Evolutionary conservation across 192 early-diverging fungal species (phyloP).

Genomic region (Umbelopsis isabellina): DNA sequence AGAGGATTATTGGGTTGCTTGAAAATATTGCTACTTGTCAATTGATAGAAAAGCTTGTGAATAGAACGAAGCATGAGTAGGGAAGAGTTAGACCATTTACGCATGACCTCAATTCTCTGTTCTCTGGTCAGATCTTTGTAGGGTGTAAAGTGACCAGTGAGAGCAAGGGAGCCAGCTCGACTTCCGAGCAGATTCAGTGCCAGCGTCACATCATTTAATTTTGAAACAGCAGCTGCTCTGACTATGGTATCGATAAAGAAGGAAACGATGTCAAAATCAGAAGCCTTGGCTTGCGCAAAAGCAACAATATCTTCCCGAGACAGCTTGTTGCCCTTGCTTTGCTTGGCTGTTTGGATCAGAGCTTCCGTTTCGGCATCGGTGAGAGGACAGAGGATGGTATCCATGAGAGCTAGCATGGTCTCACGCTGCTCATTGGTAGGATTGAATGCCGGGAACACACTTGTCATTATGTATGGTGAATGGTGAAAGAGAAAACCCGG

Average conservation of each 20-base stretch:
- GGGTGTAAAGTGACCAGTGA: conserved; percentile 33
- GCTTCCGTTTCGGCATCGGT: conserved; percentile 36
- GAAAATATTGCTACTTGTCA: conserved; percentile 33
- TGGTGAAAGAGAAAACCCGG: background rate
- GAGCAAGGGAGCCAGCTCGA: conserved; percentile 30
- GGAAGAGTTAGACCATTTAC: conserved; percentile 27
- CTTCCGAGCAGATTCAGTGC: conserved; percentile 39
- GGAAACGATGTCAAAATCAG: conserved; percentile 26
- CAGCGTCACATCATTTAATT: conserved; percentile 17
- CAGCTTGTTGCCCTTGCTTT: conserved; percentile 28
- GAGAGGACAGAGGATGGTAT: conserved; percentile 53
- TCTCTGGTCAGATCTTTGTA: conserved; percentile 35
- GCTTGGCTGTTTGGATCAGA: conserved; percentile 34
- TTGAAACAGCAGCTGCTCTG: conserved; percentile 26
- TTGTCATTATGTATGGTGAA: conserved; percentile 1
- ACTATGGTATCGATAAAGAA: background rate
- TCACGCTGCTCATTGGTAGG: conserved; percentile 42
- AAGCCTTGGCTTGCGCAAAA: conserved; percentile 32
- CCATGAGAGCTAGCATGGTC: conserved; percentile 49
- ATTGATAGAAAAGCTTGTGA: conserved; percentile 28
- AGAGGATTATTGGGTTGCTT: conserved; percentile 25
- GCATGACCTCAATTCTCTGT: conserved; percentile 39
- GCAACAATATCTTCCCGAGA: conserved; percentile 27
- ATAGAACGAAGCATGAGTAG: conserved; percentile 35
- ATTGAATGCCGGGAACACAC: conserved; percentile 22